Evolutionary conservation across 768 basidiomycete species (phyloP).

Genomic region (Xerocomus spinulosus): DNA sequence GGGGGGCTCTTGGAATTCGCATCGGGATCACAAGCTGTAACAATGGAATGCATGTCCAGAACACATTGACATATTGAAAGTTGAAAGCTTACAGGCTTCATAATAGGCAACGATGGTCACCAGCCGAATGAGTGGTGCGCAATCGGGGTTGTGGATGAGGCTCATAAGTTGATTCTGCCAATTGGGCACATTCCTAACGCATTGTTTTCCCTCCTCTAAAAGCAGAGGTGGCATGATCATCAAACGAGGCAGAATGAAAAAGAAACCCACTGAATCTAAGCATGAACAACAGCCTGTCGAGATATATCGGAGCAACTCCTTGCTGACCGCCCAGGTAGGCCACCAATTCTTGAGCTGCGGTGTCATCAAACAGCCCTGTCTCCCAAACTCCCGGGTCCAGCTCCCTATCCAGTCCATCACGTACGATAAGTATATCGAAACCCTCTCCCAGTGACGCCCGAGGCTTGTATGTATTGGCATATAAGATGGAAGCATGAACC

Average conservation of each 20-base stretch:
- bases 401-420: not conserved
- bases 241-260: not conserved
- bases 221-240: not conserved
- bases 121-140: slow-evolving; percentile 17
- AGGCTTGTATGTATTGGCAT: slow-evolving; percentile 19
- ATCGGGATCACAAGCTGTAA: slow-evolving; percentile 8
- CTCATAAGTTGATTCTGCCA: slow-evolving; percentile 11
- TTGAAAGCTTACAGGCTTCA: slow-evolving; percentile 14
- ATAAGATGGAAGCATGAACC: slow-evolving; percentile 22
- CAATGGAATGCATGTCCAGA: not conserved
- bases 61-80: too few species aligned
- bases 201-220: slow-evolving; percentile 15
- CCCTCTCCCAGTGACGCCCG: slow-evolving; percentile 18
- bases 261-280: slow-evolving; percentile 16
- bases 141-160: slow-evolving; percentile 10
- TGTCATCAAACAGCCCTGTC: slow-evolving; percentile 17
- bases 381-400: slow-evolving; percentile 18
- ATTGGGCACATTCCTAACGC: slow-evolving; percentile 11
- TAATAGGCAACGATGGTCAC: slow-evolving; percentile 21
- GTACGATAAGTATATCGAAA: slow-evolving; percentile 19
- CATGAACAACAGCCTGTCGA: slow-evolving; percentile 20
- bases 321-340: slow-evolving; percentile 8
- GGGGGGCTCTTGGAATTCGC: not conserved
- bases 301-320: slow-evolving; percentile 16
- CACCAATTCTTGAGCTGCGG: slow-evolving; percentile 12